phyloP scores from a whole-genome alignment of 192 early-diverging fungal species.

The Coemansia sp. region DNA sequence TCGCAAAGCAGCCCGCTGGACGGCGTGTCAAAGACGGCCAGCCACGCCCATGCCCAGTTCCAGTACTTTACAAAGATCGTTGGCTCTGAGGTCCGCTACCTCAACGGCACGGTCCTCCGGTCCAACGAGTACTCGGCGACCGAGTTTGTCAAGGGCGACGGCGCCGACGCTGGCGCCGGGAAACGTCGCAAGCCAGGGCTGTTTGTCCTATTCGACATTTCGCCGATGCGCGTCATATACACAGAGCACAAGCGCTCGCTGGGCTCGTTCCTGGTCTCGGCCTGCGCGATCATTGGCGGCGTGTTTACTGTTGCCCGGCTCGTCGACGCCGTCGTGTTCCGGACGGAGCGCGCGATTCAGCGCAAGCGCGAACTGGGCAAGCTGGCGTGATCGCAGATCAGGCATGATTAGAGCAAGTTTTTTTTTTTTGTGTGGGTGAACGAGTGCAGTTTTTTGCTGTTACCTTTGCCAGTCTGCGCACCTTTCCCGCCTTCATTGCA shows the following conservation, averaged over 20 bases:
- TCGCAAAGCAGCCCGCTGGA: slow-evolving; percentile 61
- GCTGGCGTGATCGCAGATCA: slow-evolving; percentile 17
- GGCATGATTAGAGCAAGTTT: not conserved
- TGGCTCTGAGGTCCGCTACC: slow-evolving; percentile 68
- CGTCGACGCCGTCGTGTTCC: slow-evolving; percentile 80
- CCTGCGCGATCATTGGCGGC: slow-evolving; percentile 91
- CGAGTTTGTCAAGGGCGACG: slow-evolving; percentile 55
- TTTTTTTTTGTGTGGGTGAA: not conserved
- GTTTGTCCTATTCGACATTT: slow-evolving; percentile 93
- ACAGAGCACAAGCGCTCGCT: slow-evolving; percentile 75
- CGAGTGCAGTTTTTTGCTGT: not conserved
- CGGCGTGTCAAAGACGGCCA: slow-evolving; percentile 53
- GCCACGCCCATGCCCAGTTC: slow-evolving; percentile 59
- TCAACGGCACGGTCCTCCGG: slow-evolving; percentile 60
- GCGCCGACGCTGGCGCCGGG: not conserved
- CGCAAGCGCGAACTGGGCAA: slow-evolving; percentile 83
- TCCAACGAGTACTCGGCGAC: slow-evolving; percentile 97
- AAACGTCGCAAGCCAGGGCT: slow-evolving; percentile 55
- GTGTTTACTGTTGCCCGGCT: slow-evolving; percentile 94
- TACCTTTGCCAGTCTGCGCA: not conserved
- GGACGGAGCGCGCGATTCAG: slow-evolving; percentile 71
- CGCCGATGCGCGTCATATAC: slow-evolving; percentile 91
- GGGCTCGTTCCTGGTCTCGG: slow-evolving; percentile 79
- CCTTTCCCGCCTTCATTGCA: not conserved
- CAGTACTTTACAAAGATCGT: slow-evolving; percentile 96